These are phyloP conservation scores for Bruguiera parviflora DNA, from an alignment of 345 rosid species.

Conservation along the genomic window DNA sequence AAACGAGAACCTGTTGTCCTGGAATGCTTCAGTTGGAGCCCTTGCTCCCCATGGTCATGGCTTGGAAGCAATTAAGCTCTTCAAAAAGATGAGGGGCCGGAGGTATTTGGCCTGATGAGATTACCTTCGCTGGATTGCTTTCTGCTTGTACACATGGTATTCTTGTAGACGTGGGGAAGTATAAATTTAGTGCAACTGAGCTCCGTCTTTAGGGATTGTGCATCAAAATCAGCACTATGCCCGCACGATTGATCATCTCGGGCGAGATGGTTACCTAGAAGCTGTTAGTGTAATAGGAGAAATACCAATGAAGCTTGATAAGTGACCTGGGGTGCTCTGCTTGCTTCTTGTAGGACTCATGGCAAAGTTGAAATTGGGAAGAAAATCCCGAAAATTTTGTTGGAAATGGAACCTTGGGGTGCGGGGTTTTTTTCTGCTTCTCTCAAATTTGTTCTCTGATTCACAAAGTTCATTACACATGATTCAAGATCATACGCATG, in stretches of 20 bases:
- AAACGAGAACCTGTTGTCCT: constrained; percentile 46
- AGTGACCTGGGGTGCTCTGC: constrained; percentile 17
- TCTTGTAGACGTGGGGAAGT: constrained; percentile 40
- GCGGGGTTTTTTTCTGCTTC: constrained; percentile 14
- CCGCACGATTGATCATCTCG: constrained; percentile 51
- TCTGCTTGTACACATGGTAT: constrained; percentile 51
- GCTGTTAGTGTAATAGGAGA: constrained; percentile 20
- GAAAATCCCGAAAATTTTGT: constrained; percentile 13
- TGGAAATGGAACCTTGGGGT: constrained; percentile 14
- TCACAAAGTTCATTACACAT: constrained; percentile 24
- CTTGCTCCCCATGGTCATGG: constrained; percentile 47
- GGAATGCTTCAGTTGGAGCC: constrained; percentile 58
- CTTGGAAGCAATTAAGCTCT: constrained; percentile 44
- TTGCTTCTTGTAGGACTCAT: constrained; percentile 12
- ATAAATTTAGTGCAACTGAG: constrained; percentile 38
- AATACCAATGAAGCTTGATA: constrained; percentile 22
- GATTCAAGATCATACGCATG: too few relatives aligned
- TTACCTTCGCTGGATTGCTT: constrained; percentile 46
- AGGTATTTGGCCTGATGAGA: constrained; percentile 26
- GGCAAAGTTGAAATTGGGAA: constrained; percentile 18
- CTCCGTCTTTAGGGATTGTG: constrained; percentile 29
- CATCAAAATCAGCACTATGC: constrained; percentile 57
- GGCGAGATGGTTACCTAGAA: constrained; percentile 42
- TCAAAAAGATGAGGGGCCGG: constrained; percentile 39
- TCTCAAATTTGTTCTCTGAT: constrained; percentile 20